A percentile compares a stretch with the other conserved stretches of the same genome.
Evolutionary conservation across 306 rosid genomes (phyloP).

Genomic region (Cotoneaster glaucophyllus): DNA sequence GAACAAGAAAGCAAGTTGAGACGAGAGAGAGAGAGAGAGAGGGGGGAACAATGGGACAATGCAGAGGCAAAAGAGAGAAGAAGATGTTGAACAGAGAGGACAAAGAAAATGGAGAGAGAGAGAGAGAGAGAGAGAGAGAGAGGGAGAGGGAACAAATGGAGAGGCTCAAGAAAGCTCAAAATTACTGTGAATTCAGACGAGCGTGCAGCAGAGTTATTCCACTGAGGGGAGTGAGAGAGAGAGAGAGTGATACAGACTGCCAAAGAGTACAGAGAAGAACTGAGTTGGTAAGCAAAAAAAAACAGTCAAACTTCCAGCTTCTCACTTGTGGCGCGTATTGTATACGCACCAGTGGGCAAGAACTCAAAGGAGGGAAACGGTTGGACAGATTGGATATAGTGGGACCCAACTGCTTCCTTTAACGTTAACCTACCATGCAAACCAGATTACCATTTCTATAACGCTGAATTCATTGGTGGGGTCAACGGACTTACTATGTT

Average conservation of each 20-base stretch:
- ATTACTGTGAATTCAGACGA: constrained; percentile 12
- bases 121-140: not conserved
- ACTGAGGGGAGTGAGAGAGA: not conserved
- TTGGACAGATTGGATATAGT: constrained; percentile 24
- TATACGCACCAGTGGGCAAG: constrained; percentile 14
- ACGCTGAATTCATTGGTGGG: not conserved
- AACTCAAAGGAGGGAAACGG: too few relatives aligned
- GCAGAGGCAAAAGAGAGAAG: not conserved
- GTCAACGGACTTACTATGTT: not conserved
- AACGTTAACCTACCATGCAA: constrained; percentile 8
- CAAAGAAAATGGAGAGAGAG: not conserved
- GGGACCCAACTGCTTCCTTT: constrained; percentile 20
- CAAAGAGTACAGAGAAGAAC: not conserved
- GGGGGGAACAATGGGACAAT: not conserved
- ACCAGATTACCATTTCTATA: not conserved
- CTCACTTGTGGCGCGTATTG: not conserved
- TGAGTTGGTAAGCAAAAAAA: not conserved
- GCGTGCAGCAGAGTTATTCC: constrained; percentile 17
- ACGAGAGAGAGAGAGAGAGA: not conserved
- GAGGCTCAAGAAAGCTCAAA: constrained; percentile 18
- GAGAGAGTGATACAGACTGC: not conserved
- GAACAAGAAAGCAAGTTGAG: not conserved
- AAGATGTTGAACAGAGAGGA: not conserved
- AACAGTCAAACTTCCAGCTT: not conserved
- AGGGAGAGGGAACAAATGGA: not conserved